Evolutionary conservation across 495 filamentous ascomycete species (phyloP), one percentile per base, ranked within the genome.

Genomic region (Aspergillus coremiiformis): DNA sequence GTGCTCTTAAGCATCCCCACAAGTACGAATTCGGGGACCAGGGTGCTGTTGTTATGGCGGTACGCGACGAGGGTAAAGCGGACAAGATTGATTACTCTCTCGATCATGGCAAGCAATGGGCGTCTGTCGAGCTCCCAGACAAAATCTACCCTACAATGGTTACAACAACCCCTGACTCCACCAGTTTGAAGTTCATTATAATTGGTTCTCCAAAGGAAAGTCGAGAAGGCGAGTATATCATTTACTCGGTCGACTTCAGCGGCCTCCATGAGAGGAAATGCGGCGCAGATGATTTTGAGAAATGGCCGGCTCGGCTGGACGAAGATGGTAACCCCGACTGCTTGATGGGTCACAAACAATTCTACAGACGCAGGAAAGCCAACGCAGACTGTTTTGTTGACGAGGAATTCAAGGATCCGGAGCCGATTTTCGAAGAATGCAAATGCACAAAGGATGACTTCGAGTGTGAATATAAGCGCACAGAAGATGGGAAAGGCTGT

Each of bases 1-100:
- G 75, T 56, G 87, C 83, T 1, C 75, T 84, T 5, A 71, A 90
- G 19, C 84, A 85, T n/a, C 84, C 91, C 5, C 90, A 97, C 66
- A 92, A 87, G 63, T 97, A 95, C 67, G 90, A 95, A 60, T 91
- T 96, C 66, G 93, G 92, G 24, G 90, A 95, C 54, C 82, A 92
- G 56, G 93, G 93, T 5, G 85, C 90, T 20, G 80, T 97, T 20
- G 73, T 98, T 3, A 76, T 95, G 29, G 93, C 93, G 7, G 71
- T 96, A 33, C 71, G 74, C 29, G 89, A 95, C 56, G 73, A 77
- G 33, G 75, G 66, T 19, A 65, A 62, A 46, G 87, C 86, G 6
- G 68, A 89, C 44, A 67, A 86, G 55, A 72, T 96, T 49, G 69
- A 65, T 35, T 97, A 89, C 66, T 97, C 94, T 2, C 71, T 95